Evolutionary conservation across 2,329 filamentous ascomycete species (phyloP).

Genomic region (Claviceps sp.): DNA sequence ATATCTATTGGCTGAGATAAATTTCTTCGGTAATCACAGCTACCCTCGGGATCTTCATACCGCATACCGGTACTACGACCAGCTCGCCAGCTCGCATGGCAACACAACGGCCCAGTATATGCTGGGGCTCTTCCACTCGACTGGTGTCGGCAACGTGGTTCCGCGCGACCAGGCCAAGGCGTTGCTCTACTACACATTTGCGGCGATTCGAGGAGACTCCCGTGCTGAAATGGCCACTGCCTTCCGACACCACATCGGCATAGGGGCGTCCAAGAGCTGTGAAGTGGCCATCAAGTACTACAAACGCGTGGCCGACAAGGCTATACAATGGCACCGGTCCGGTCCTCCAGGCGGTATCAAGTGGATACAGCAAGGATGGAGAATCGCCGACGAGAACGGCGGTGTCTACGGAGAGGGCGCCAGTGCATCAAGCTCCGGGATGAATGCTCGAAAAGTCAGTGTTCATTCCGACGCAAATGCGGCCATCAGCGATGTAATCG

Average conservation of each 20-base stretch:
- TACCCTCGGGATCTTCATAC: constrained; percentile 68
- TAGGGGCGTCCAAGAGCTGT: constrained; percentile 76
- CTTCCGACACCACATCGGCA: constrained; percentile 72
- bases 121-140: constrained; percentile 91
- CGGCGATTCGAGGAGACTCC: constrained; percentile 69
- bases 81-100: constrained; percentile 61
- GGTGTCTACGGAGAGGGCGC: constrained; percentile 94
- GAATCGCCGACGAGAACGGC: constrained; percentile 79
- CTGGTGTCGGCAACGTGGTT: constrained; percentile 71
- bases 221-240: constrained; percentile 88
- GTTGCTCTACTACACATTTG: constrained; percentile 87
- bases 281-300: constrained; percentile 79
- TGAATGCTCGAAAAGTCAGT: constrained; percentile 61
- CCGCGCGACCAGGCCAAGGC: constrained; percentile 81
- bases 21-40: constrained; percentile 90
- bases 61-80: constrained; percentile 70
- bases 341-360: constrained; percentile 79
- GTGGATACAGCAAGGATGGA: constrained; percentile 65
- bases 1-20: constrained; percentile 82
- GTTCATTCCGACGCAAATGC: constrained; percentile 70
- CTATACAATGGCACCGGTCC: constrained; percentile 72
- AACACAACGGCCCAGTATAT: constrained; percentile 93
- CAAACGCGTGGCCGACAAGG: constrained; percentile 86
- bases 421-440: constrained; percentile 75
- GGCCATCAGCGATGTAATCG: constrained; percentile 82